Evolutionary conservation across 768 basidiomycete genomes (phyloP), one percentile per base, ranked within the genome.

Genomic region (Termitomyces sp.): DNA sequence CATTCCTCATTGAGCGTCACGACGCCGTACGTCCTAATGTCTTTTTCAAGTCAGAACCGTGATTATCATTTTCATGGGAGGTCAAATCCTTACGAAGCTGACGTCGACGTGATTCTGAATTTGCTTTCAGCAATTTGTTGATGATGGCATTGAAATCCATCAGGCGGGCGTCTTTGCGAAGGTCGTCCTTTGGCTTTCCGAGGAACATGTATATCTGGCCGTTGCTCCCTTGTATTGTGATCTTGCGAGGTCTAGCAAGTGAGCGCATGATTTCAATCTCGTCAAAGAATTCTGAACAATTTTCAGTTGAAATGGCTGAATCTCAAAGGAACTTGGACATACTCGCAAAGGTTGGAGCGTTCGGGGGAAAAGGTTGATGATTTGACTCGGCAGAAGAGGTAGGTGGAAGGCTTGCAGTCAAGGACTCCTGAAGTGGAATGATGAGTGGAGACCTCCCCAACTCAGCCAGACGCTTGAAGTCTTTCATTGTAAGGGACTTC

Each of bases 141-240:
- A 99, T 95, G 72, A 99, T 95, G 3, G 91, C 84, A 67, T 98
- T 95, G 74, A 98, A 93, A 68, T 98, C 97, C 96, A 98, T 98
- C 55, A 99, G 72, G 6, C 97, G 83, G 0, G 95, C 95, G 67
- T 99, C 97, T 76, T 99, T 99, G 41, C 97, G 83, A 34, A 99
- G 78, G 73, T 99, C 97, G 69, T 99, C 97, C 71, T 94, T 93
- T 8, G 96, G 96, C 71, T 99, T 99, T 54, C 92, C 93, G 7
- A 99, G 79, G 77, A 98, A 98, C 73, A 86, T 87, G 75, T 98
- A 98, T 12, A 75, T 76, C 58, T 87, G 83, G 1, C 94, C 94
- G 67, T 98, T 85, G 63, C 84, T 88, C 0, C 93, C 95, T 31
- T 74, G 75, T 50, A 98, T 88, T 1, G 86, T 87, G 60, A 99